A percentile compares a stretch with the other conserved stretches of the same genome.
Conservation (phyloP, 2,329 filamentous ascomycete genomes). For the Colletotrichum tropicale region DNA sequence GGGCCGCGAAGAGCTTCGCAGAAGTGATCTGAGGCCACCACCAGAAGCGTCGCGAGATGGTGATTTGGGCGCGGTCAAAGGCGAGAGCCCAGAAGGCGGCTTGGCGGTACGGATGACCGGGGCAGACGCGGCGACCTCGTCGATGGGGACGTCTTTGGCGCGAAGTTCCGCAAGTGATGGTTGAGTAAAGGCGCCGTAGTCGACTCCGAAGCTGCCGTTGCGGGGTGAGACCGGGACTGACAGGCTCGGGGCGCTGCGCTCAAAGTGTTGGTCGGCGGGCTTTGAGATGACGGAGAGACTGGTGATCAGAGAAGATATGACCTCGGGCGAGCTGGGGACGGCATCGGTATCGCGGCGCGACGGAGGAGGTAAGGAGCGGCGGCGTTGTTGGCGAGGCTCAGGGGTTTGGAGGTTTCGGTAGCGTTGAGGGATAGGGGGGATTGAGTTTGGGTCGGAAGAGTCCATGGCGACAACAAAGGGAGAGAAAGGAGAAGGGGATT, state of each 20-base stretch:
- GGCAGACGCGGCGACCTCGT: constrained; percentile 66
- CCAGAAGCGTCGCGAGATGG: constrained; percentile 50
- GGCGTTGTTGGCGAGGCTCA: constrained; percentile 5
- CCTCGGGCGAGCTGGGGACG: constrained; percentile 65
- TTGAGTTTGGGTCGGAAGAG: constrained; percentile 9
- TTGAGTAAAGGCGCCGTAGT: constrained; percentile 70
- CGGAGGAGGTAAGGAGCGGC: constrained; percentile 18
- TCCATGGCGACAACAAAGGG: constrained; percentile 18
- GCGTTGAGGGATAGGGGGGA: constrained; percentile 23
- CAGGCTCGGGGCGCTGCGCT: constrained; percentile 49
- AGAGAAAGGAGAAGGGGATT: neutral
- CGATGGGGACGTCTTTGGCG: constrained; percentile 53
- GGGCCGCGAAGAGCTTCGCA: constrained; percentile 62
- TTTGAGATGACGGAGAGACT: constrained; percentile 71
- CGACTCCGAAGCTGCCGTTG: constrained; percentile 69
- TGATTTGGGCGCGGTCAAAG: constrained; percentile 68
- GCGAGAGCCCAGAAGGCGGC: constrained; percentile 76
- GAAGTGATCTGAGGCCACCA: constrained; percentile 62
- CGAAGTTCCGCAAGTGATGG: constrained; percentile 53
- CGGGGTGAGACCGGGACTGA: constrained; percentile 43
- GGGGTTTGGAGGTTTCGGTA: constrained; percentile 21
- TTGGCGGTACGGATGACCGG: constrained; percentile 84
- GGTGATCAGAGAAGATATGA: constrained; percentile 74
- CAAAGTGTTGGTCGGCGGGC: constrained; percentile 73
- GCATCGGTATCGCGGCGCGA: constrained; percentile 28